Percentiles rank a stretch among this genome's conserved stretches.
These are phyloP conservation scores for Euphrasia arctica DNA, from an alignment of 305 asterid species.

Conservation along the genomic window DNA sequence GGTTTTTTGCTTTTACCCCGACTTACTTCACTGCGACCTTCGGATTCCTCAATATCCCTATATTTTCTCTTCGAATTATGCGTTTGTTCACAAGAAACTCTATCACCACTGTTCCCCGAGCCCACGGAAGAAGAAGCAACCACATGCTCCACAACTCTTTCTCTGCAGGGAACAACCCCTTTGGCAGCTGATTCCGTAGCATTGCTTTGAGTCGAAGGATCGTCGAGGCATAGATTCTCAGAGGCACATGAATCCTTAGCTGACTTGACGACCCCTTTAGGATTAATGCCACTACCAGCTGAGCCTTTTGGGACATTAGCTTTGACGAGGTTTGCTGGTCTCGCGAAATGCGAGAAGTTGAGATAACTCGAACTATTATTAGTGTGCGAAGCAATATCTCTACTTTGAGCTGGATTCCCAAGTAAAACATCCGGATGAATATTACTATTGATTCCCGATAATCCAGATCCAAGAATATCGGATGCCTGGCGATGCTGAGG, in stretches of 20 bases:
- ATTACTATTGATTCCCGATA: constrained; percentile 38
- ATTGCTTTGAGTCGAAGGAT: constrained; percentile 22
- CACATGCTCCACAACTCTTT: constrained; percentile 51
- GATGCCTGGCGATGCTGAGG: constrained; percentile 43
- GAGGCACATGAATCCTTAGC: constrained; percentile 27
- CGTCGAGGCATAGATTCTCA: constrained; percentile 28
- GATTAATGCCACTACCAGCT: constrained; percentile 28
- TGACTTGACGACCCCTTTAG: constrained; percentile 26
- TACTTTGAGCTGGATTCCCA: constrained; percentile 37
- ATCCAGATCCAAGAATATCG: constrained; percentile 47
- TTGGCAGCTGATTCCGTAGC: constrained; percentile 24
- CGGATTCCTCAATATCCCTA: constrained; percentile 61
- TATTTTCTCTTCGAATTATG: constrained; percentile 59
- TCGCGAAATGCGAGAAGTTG: constrained; percentile 75
- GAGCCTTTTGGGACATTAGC: constrained; percentile 38
- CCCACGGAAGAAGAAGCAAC: constrained; percentile 88
- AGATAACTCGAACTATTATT: constrained; percentile 39
- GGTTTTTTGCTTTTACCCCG: constrained; percentile 5
- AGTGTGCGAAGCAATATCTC: constrained; percentile 29
- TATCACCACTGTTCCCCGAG: constrained; percentile 72
- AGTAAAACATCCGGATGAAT: constrained; percentile 22
- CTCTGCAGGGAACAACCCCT: constrained; percentile 41
- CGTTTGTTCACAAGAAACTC: constrained; percentile 66
- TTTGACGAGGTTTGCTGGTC: constrained; percentile 50
- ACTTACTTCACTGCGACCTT: constrained; percentile 79